Conservation (phyloP, 257 asterid genomes). For the Solanum appendiculatum region DNA sequence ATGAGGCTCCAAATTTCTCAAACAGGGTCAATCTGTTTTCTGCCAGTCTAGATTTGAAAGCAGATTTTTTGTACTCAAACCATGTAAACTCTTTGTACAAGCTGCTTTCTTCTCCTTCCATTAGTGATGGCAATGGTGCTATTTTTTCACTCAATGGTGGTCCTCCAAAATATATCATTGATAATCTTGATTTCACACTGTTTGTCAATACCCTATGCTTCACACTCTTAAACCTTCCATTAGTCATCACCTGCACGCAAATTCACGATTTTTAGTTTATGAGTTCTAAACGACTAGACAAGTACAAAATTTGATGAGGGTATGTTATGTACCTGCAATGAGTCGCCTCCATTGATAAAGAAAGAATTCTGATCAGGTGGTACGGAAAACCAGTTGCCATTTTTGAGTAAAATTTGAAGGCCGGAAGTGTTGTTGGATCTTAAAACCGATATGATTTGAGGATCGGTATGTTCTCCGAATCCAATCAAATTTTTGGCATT, state of each 20-base stretch:
- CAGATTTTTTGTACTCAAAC: conserved; percentile 3
- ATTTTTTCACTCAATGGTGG: conserved; percentile 9
- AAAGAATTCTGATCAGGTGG: conserved; percentile 17
- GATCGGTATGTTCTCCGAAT: conserved; percentile 29
- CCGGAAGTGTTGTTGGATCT: conserved; percentile 20
- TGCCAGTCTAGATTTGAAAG: neutral
- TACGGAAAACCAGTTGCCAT: conserved; percentile 19
- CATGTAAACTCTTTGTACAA: conserved; percentile 10
- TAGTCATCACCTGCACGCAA: conserved; percentile 3
- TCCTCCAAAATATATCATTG: conserved; percentile 14
- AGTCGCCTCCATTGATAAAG: conserved; percentile 20
- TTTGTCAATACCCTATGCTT: conserved; percentile 4
- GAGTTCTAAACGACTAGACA: neutral
- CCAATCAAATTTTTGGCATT: conserved; percentile 7
- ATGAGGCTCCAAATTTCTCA: neutral
- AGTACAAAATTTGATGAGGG: neutral
- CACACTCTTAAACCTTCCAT: conserved; percentile 8
- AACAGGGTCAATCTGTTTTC: conserved; percentile 1
- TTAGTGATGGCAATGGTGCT: conserved; percentile 9
- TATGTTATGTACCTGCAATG: conserved; percentile 14
- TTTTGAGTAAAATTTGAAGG: conserved; percentile 13
- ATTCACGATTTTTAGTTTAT: neutral
- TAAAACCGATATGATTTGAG: conserved; percentile 19
- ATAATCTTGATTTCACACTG: conserved; percentile 1
- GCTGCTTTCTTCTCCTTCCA: conserved; percentile 1